Conservation (phyloP, 1,284 basidiomycete genomes). For the Rhodotorula sp. region DNA sequence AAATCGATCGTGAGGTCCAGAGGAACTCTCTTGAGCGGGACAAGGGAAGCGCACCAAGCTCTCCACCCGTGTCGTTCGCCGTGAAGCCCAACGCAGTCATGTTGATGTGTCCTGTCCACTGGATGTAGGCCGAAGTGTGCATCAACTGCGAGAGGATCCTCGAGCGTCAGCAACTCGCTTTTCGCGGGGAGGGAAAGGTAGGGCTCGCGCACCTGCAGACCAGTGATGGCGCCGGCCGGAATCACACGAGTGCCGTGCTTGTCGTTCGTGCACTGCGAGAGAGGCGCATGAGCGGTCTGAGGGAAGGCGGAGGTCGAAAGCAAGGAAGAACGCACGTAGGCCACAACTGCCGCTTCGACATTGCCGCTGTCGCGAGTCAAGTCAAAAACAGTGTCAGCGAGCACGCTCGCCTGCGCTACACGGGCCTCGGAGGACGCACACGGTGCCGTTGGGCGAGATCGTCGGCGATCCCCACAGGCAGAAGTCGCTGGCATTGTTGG, state of each 20-base stretch:
- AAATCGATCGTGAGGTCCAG: background rate
- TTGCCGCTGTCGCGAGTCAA: slow-evolving; percentile 20
- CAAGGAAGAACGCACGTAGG: slow-evolving; percentile 19
- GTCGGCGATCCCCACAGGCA: slow-evolving; percentile 33
- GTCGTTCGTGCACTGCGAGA: slow-evolving; percentile 51
- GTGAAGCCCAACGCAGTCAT: slow-evolving; percentile 60
- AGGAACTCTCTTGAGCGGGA: too few relatives aligned
- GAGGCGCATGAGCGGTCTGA: background rate
- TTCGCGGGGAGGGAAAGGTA: too few relatives aligned
- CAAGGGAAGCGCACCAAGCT: slow-evolving; percentile 27
- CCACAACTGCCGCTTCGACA: slow-evolving; percentile 43
- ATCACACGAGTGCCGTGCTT: slow-evolving; percentile 66
- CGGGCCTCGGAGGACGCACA: background rate
- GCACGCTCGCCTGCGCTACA: too few relatives aligned
- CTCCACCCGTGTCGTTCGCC: slow-evolving; percentile 60
- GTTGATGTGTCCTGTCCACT: slow-evolving; percentile 62
- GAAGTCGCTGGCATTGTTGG: slow-evolving; percentile 43
- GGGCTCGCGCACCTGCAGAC: slow-evolving; percentile 55
- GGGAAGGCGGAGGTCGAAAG: background rate
- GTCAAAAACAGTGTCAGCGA: too few relatives aligned
- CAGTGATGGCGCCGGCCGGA: slow-evolving; percentile 61
- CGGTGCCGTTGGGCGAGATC: slow-evolving; percentile 16
- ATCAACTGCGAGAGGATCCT: slow-evolving; percentile 50
- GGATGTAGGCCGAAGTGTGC: slow-evolving; percentile 62
- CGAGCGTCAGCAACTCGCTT: background rate